Conservation (phyloP, 495 filamentous ascomycete species). For the Aspergillus hancockii region DNA sequence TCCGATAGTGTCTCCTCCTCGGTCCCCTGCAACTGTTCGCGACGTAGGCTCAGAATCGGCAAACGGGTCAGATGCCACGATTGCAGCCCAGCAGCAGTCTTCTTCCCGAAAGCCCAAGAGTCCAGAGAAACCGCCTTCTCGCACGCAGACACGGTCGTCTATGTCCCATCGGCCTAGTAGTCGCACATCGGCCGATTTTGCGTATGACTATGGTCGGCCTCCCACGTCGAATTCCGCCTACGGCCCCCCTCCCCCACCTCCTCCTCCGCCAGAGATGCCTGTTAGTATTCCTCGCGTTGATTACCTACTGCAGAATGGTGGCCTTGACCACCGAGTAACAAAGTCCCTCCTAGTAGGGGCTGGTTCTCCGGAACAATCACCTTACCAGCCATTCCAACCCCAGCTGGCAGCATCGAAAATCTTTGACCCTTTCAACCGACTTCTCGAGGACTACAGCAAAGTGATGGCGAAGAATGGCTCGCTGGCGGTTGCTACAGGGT, state of each 20-base stretch:
- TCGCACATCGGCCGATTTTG: slow-evolving; percentile 37
- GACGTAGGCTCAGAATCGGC: slow-evolving; percentile 44
- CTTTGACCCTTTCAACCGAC: slow-evolving; percentile 75
- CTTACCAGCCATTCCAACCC: slow-evolving; percentile 31
- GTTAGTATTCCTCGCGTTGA: slow-evolving; percentile 78
- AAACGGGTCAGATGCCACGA: slow-evolving; percentile 65
- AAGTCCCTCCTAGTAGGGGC: slow-evolving; percentile 61
- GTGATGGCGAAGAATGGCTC: slow-evolving; percentile 84
- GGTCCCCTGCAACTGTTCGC: slow-evolving; percentile 40
- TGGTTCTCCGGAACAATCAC: slow-evolving; percentile 43
- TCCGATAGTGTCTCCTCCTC: slow-evolving; percentile 31
- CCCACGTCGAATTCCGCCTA: slow-evolving; percentile 37
- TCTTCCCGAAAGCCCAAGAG: slow-evolving; percentile 41
- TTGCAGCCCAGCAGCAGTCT: slow-evolving; percentile 60
- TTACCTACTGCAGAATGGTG: slow-evolving; percentile 86
- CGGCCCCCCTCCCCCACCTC: slow-evolving; percentile 71
- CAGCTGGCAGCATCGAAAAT: slow-evolving; percentile 57
- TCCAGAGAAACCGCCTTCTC: slow-evolving; percentile 43
- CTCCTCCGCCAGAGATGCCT: slow-evolving; percentile 71
- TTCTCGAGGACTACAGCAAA: slow-evolving; percentile 81
- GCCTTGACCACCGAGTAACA: slow-evolving; percentile 65
- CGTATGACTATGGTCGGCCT: slow-evolving; percentile 41
- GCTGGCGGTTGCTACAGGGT: slow-evolving; percentile 92
- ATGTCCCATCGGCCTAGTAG: slow-evolving; percentile 31
- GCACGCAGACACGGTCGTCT: slow-evolving; percentile 40